phyloP scores from a whole-genome alignment of 768 basidiomycete genomes.

The Suillus subluteus region DNA sequence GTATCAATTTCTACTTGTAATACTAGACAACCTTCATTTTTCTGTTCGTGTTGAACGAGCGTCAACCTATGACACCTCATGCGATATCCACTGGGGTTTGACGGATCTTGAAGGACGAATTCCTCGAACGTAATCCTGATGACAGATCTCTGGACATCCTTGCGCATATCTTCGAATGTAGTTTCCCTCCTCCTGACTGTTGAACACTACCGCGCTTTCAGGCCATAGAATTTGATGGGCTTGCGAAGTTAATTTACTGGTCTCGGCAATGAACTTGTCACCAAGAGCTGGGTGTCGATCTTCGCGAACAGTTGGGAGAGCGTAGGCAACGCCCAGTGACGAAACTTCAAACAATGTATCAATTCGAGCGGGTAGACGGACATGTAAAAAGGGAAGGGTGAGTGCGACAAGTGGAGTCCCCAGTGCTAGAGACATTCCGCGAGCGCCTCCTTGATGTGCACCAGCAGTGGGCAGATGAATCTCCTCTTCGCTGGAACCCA shows the following conservation, averaged over 20 bases:
- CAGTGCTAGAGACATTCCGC: conserved; percentile 39
- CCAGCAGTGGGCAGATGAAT: conserved; percentile 10
- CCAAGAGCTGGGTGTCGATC: conserved; percentile 52
- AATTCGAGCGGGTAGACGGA: conserved; percentile 43
- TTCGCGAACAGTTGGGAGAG: conserved; percentile 50
- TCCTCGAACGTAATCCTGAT: conserved; percentile 75
- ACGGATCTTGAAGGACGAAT: too few relatives aligned
- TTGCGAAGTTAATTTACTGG: conserved; percentile 38
- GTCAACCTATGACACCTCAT: too few relatives aligned
- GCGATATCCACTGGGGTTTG: too few relatives aligned
- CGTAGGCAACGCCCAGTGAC: conserved; percentile 65
- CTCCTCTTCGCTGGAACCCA: conserved; percentile 40
- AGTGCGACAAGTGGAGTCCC: conserved; percentile 46
- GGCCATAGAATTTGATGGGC: conserved; percentile 78
- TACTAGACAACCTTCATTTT: too few relatives aligned
- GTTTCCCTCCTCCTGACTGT: conserved; percentile 47
- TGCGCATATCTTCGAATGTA: conserved; percentile 49
- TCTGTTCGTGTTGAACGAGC: too few relatives aligned
- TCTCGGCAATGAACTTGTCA: conserved; percentile 64
- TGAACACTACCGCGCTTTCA: conserved; percentile 74
- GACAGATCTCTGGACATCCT: conserved; percentile 37
- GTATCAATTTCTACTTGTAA: too few relatives aligned
- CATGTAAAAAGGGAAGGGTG: conserved; percentile 58
- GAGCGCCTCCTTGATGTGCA: background rate
- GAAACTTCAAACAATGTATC: conserved; percentile 45